A percentile compares a stretch with the other conserved stretches of the same genome.
Evolutionary conservation across 306 rosid species (phyloP).

Genomic region (Quercus gilva): DNA sequence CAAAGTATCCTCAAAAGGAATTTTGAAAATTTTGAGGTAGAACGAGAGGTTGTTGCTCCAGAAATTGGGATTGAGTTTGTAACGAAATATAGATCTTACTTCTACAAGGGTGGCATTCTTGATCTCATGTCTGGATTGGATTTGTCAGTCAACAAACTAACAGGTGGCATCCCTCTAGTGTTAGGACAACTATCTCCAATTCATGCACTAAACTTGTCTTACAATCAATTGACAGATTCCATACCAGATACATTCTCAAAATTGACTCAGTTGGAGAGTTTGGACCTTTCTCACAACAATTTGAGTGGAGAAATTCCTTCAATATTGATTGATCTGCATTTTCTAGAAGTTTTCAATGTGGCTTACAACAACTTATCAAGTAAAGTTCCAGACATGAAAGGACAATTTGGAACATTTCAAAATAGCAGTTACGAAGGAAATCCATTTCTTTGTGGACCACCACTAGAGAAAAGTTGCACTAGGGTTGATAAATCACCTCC

Average conservation of each 20-base stretch:
- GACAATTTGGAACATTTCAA: conserved; percentile 18
- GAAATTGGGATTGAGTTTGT: conserved; percentile 7
- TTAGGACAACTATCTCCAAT: conserved; percentile 2
- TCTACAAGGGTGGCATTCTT: conserved; percentile 13
- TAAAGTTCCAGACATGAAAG: neutral
- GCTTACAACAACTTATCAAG: conserved; percentile 23
- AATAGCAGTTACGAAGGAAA: conserved; percentile 14
- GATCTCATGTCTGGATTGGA: conserved; percentile 17
- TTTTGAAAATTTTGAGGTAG: neutral
- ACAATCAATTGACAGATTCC: conserved; percentile 1
- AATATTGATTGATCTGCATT: neutral
- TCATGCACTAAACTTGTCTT: conserved; percentile 13
- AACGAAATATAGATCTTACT: conserved; percentile 4
- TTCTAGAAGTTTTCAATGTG: conserved; percentile 12
- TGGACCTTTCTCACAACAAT: conserved; percentile 24
- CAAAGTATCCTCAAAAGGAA: neutral
- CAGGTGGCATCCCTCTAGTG: conserved; percentile 17
- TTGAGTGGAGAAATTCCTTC: conserved; percentile 25
- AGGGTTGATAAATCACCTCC: neutral
- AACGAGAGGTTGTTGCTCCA: neutral
- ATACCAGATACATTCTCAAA: conserved; percentile 14
- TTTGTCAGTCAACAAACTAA: conserved; percentile 16
- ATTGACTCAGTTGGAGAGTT: neutral
- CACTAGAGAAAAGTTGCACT: neutral
- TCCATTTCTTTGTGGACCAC: conserved; percentile 2